Base-by-base conservation (phyloP, 495 filamentous ascomycete species). In the Hyphodiscus hymeniophilus region DNA sequence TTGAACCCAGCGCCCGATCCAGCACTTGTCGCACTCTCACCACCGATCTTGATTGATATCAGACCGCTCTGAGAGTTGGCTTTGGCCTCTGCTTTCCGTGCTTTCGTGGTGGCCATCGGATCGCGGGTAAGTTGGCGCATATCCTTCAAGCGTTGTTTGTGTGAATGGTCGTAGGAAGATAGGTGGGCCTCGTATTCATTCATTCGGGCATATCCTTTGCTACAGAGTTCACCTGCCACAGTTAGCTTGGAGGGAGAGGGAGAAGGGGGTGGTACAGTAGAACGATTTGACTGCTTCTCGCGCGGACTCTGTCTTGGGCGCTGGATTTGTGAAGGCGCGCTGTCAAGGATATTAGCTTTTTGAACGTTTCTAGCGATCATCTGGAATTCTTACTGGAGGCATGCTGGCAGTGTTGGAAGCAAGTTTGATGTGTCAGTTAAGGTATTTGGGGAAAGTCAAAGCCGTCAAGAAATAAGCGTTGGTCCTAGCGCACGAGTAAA, bases 271-370 rank as follows among this genome's bases (percentile, higher is more conserved):
- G 57, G 26, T 65, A 75, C 84, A 98, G 66, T 86, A 89, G 69
- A 98, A 95, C 22, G 87, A 79, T 55, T 85, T 86, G n/a, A 84
- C 72, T 4, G 91, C 91, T 57, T 89, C 87, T 30, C 87, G 81
- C 1, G 91, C 91, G 30, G 84, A 87, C 51, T 89, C 82, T 3
- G 91, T 95, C 67, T 90, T 42, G 71, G 73, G 28, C 68, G 75
- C 21, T 72, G 72, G 44, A 68, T 76, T 63, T 66, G 72, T 58
- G 45, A 62, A 53, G 22, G 46, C 52, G 24, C 45, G 45, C 45
- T 50, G 38, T 23, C 33, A 18, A 28, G 30, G 26, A 49, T 33
- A 48, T 36, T 18, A 44, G 30, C 15, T n/a, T 30, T 30, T 32
- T n/a, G 17, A 16, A 7, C 26, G 10, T 1, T 17, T 10, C n/a